A percentile compares a stretch with the other conserved stretches of the same genome.
Conservation (phyloP, 2,329 filamentous ascomycete species). For the Penicillium sp. region DNA sequence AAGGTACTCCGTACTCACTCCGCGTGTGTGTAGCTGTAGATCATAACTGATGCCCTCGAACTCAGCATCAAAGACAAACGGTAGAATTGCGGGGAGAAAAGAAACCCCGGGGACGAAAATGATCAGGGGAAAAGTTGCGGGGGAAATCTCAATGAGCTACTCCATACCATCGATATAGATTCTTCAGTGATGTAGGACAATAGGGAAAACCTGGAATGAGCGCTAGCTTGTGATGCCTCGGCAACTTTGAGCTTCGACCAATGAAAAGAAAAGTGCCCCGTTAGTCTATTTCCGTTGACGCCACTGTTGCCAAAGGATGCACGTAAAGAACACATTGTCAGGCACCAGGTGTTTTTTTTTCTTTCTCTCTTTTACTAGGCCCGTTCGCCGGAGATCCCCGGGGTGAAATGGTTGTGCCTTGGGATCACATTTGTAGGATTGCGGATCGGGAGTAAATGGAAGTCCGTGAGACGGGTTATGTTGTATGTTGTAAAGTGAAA, state of each 20-base stretch:
- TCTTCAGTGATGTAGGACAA: background rate
- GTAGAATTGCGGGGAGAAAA: background rate
- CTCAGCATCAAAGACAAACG: background rate
- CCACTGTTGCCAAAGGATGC: background rate
- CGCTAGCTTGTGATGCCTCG: conserved; percentile 22
- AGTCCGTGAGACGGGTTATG: background rate
- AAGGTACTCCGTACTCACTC: background rate
- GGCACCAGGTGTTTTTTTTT: background rate
- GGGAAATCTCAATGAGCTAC: background rate
- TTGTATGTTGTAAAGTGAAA: background rate
- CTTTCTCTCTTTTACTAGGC: background rate
- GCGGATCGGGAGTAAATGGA: background rate
- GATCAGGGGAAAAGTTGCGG: background rate
- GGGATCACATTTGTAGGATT: background rate
- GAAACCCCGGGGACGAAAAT: background rate
- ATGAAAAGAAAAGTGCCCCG: conserved; percentile 8
- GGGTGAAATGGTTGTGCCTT: background rate
- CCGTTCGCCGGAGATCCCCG: background rate
- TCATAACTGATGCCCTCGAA: background rate
- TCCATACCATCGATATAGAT: background rate
- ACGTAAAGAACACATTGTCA: background rate
- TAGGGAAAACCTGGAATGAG: background rate
- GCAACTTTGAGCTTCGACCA: conserved; percentile 14
- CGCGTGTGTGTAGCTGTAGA: background rate
- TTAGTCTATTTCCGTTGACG: background rate